Base-by-base conservation (phyloP, 257 asterid species). In the Apocynum venetum region DNA sequence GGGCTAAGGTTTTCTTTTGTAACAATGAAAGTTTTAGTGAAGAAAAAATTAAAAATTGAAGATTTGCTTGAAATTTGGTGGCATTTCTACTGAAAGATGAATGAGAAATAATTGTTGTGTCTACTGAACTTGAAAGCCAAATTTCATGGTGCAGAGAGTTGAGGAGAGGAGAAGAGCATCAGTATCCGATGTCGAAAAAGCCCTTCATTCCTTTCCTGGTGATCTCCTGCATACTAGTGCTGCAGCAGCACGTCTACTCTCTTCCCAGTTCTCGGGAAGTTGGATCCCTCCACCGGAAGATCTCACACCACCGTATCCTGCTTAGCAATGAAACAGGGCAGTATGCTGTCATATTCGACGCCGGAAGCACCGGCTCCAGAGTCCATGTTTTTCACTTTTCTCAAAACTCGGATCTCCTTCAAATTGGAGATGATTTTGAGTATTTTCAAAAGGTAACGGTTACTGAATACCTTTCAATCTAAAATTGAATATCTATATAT, bases 281-380 rank as follows among this genome's bases (percentile, higher is more conserved):
- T 14, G 19, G 3, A 12, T 65, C 47, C 47, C 2, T 57, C 64
- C 40, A 40, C 77, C 77, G 77, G 44, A 57, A 25, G 77, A 8
- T 74, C 38, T 60, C 17, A 9, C 9, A 48, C 3, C 25, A 55
- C 31, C 46, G 70, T 53, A 56, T 77, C 64, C 47, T 70, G 14
- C 74, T 53, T 43, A 73, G 79, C 63, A 15, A 49, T 68, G 69
- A 43, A 4, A 35, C 76, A 5, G 76, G 73, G 71, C 48, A 55
- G 19, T 84, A 84, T 49, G 88, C 86, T 5, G 88, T 79, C 15
- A 84, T 84, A 60, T 84, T 84, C 41, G 86, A 84, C 51, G 88
- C 88, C 8, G 88, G 88, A 9, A 84, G 88, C 49, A 82, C 88
- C 3, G 86, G 88, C 17, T 79, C 84, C 70, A 77, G 88, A 57